Evolutionary conservation across 805 yeast species (phyloP), one percentile per base, ranked within the genome.

Genomic region (Kodamaea hsintzibuensis): DNA sequence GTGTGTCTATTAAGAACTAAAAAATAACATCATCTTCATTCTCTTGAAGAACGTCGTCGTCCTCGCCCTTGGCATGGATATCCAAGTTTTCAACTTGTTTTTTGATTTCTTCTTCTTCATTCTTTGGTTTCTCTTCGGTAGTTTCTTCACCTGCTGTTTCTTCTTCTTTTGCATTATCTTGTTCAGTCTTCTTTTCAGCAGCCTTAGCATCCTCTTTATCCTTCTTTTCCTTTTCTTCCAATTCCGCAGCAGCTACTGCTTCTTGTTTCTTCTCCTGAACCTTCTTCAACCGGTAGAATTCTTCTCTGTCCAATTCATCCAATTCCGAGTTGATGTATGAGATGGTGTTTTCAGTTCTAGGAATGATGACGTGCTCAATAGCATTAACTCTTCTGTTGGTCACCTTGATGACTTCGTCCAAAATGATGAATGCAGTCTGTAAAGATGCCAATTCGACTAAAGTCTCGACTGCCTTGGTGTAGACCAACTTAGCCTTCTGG

Each of bases 331-430:
- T 92, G 78, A 93, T 93, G 74, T 93, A 84, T 50, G 80, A 71
- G 65, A 93, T 93, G 27, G 99, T 93, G 74, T 93, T 93, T 72
- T 95, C 98, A 1, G 98, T 95, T 74, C 98, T 84, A 62, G 99
- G 99, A 57, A 93, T 93, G 64, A 93, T 92, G 46, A 93, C 98
- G 67, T 93, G 98, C 77, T 93, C 99, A 72, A 93, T 93, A 58
- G 99, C 98, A 70, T 93, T 93, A 66, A 93, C 99, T 81, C 99
- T 89, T 78, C 99, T 84, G 74, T 93, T 93, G 52, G 99, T 93
- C 56, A 95, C 97, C 72, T 95, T 95, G 71, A 93, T 95, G 55
- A 93, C 99, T 72, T 93, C 99, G 74, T 95, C 99, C 65, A 93
- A 82, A 61, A 93, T 93, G 53, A 95, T 91, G 69, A 93, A 93